Percentiles rank a stretch among this genome's conserved stretches.
Conservation (phyloP, 176 grass and related monocot genomes). For the Aegilops bicornis region DNA sequence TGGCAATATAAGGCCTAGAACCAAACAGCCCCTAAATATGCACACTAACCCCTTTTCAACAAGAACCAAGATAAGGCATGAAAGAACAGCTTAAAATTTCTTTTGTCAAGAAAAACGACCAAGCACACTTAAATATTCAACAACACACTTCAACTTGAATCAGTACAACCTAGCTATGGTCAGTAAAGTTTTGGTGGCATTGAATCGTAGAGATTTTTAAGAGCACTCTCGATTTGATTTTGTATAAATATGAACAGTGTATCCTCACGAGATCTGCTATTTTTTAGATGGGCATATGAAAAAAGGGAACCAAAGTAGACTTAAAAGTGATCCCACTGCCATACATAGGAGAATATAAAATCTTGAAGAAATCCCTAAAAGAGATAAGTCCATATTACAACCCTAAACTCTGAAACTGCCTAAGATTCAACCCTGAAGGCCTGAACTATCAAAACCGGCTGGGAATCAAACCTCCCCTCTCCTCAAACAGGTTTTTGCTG, state of each 20-base stretch:
- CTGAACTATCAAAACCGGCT: too few species aligned
- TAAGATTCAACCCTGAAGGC: too few species aligned
- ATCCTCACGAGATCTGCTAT: background rate
- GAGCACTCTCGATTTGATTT: background rate
- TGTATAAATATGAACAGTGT: background rate
- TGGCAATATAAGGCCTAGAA: too few species aligned
- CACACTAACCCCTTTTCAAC: background rate
- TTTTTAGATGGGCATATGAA: background rate
- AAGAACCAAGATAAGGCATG: background rate
- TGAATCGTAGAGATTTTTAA: background rate
- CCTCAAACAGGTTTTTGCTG: too few species aligned
- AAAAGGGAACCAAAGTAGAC: background rate
- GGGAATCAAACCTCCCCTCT: too few species aligned
- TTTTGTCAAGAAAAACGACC: background rate
- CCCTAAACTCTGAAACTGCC: too few species aligned
- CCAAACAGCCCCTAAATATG: background rate
- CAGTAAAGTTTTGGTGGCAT: background rate
- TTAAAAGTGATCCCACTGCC: background rate
- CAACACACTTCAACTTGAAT: background rate
- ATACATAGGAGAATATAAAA: background rate
- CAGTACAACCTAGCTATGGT: background rate
- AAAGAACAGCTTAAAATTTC: background rate
- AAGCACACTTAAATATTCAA: background rate
- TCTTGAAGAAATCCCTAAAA: background rate
- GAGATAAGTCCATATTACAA: background rate